Conservation (phyloP, 2,329 filamentous ascomycete genomes). For the Diaporthe humulicola region DNA sequence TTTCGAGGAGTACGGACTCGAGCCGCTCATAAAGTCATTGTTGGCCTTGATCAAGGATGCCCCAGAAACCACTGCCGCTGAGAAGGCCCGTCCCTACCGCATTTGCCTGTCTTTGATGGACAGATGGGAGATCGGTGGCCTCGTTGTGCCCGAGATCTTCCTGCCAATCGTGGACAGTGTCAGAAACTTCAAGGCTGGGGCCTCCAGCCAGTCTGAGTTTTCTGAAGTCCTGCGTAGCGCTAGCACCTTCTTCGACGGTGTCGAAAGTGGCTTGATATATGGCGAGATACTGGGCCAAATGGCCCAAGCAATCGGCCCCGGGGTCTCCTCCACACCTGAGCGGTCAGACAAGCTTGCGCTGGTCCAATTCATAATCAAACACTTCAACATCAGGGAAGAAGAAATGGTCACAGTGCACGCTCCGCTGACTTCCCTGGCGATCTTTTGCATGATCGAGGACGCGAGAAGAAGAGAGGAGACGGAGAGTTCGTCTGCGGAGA, state of each 20-base stretch:
- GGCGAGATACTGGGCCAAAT: slow-evolving; percentile 81
- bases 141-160: slow-evolving; percentile 90
- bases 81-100: slow-evolving; percentile 87
- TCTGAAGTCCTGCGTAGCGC: slow-evolving; percentile 92
- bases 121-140: slow-evolving; percentile 94
- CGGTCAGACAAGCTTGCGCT: slow-evolving; percentile 76
- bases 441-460: slow-evolving; percentile 72
- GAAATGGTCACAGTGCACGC: slow-evolving; percentile 94
- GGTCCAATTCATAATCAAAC: slow-evolving; percentile 83
- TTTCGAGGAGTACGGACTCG: slow-evolving; percentile 84
- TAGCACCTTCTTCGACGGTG: slow-evolving; percentile 96
- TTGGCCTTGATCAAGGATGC: slow-evolving; percentile 76
- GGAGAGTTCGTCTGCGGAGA: slow-evolving; percentile 34
- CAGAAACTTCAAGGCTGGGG: slow-evolving; percentile 76
- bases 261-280: slow-evolving; percentile 95
- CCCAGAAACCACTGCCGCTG: slow-evolving; percentile 65
- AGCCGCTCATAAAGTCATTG: slow-evolving; percentile 80
- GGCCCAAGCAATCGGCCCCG: slow-evolving; percentile 67
- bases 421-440: slow-evolving; percentile 79
- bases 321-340: slow-evolving; percentile 57
- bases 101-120: slow-evolving; percentile 98
- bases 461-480: slow-evolving; percentile 53
- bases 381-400: slow-evolving; percentile 95
- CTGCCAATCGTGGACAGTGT: slow-evolving; percentile 87
- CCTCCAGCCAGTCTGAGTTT: slow-evolving; percentile 77